phyloP scores from a whole-genome alignment of 1,139 yeast genomes.

The Kodamaea arcana region DNA sequence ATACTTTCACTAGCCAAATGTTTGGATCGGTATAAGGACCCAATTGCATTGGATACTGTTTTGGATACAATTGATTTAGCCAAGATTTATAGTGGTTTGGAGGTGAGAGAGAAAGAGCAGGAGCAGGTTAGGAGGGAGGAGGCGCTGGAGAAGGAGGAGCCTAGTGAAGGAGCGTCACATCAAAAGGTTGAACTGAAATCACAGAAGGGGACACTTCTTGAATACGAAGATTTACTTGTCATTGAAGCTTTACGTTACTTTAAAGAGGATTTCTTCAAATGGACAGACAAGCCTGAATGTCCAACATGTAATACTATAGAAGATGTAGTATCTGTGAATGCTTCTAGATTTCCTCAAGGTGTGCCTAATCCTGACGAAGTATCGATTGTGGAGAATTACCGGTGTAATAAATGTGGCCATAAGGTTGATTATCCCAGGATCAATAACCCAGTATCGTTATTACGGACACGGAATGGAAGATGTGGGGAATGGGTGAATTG shows the following conservation, averaged over 20 bases:
- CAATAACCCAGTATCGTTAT: constrained; percentile 59
- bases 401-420: constrained; percentile 49
- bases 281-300: constrained; percentile 78
- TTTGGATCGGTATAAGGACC: constrained; percentile 8
- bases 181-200: too few relatives aligned
- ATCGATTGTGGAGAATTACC: constrained; percentile 53
- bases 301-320: constrained; percentile 41
- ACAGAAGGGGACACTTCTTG: too few relatives aligned
- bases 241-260: constrained; percentile 69
- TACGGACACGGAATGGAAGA: constrained; percentile 65
- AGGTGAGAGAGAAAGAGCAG: constrained; percentile 20
- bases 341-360: constrained; percentile 14
- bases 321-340: constrained; percentile 12
- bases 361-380: constrained; percentile 28
- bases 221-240: constrained; percentile 69
- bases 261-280: constrained; percentile 72
- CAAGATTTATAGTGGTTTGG: constrained; percentile 35
- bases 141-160: constrained; percentile 1
- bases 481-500: constrained; percentile 97
- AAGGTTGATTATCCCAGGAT: constrained; percentile 68
- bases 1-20: not conserved
- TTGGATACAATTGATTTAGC: constrained; percentile 37
- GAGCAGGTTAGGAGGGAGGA: constrained; percentile 12
- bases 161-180: constrained; percentile 17
- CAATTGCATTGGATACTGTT: constrained; percentile 11